A percentile compares a stretch with the other conserved stretches of the same genome.
phyloP scores from a whole-genome alignment of 345 rosid genomes.

The Microthlaspi erraticum region DNA sequence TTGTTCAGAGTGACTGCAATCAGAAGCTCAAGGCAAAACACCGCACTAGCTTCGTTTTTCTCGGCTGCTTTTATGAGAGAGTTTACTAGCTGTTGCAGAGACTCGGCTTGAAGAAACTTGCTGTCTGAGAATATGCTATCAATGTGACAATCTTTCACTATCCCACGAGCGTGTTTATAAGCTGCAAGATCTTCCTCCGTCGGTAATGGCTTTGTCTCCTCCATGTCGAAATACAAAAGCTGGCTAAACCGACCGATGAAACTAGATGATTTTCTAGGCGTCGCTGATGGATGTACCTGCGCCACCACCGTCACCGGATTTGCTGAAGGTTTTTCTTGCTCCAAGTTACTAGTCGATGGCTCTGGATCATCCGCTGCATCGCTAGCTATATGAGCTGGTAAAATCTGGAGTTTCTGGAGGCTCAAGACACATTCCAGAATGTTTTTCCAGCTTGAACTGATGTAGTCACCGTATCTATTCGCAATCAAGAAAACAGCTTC shows the following conservation, averaged over 20 bases:
- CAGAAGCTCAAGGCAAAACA: slow-evolving; percentile 73
- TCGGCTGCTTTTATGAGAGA: slow-evolving; percentile 60
- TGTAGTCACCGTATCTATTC: slow-evolving; percentile 68
- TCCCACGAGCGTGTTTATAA: slow-evolving; percentile 55
- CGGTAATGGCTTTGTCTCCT: slow-evolving; percentile 63
- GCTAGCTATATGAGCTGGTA: slow-evolving; percentile 61
- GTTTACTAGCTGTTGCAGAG: slow-evolving; percentile 62
- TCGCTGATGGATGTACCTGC: slow-evolving; percentile 40
- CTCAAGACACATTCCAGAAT: slow-evolving; percentile 63
- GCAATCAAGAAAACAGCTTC: slow-evolving; percentile 69
- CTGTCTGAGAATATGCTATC: slow-evolving; percentile 75
- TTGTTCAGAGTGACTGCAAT: slow-evolving; percentile 69
- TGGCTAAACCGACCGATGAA: slow-evolving; percentile 74
- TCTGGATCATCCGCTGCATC: slow-evolving; percentile 66
- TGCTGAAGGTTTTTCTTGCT: slow-evolving; percentile 46
- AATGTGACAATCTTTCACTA: slow-evolving; percentile 61
- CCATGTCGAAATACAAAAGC: slow-evolving; percentile 68
- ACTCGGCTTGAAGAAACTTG: slow-evolving; percentile 77
- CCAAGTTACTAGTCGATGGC: slow-evolving; percentile 51
- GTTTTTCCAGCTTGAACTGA: slow-evolving; percentile 67
- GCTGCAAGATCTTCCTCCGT: slow-evolving; percentile 67
- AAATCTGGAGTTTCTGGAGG: slow-evolving; percentile 70
- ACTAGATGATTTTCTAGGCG: slow-evolving; percentile 58
- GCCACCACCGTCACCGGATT: slow-evolving; percentile 43
- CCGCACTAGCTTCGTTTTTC: slow-evolving; percentile 58